Base-by-base conservation (phyloP, 495 filamentous ascomycete species). In the Annulohypoxylon maeteangense region DNA sequence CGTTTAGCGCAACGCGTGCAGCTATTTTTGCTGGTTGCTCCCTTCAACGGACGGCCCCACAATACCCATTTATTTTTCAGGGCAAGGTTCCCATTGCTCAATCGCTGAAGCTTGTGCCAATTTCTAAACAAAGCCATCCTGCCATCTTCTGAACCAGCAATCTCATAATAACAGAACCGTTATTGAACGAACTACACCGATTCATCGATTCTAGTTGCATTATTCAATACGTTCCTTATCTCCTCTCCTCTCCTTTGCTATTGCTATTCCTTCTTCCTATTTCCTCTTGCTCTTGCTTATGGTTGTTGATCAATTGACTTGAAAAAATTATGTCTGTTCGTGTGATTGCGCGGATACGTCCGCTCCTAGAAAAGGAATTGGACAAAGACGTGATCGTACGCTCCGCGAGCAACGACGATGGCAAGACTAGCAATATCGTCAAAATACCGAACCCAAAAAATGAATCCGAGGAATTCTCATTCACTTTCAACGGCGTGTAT, bases 401-500 rank as follows among this genome's bases (percentile, higher is more conserved):
- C 18, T 87, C 90, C 0, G 82, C 87, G 75, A 75, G 79, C 71
- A 79, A 78, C 71, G 86, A 88, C 5, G 87, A 91, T 36, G 87
- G 88, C 8, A 85, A 78, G 68, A 78, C 82, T 5, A 76, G 76
- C 61, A 94, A 88, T 10, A 78, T 94, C 11, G 89, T 99, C 69
- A 90, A 92, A 69, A 97, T 99, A 74, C 95, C 95, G 20, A 98
- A 93, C 79, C 94, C 95, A 0, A 97, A 94, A 82, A 97, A 98
- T 67, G 91, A 92, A 67, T 83, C 87, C 5, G 95, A 99, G 76
- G 90, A 92, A 65, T 99, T 95, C 79, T 91, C 91, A 22, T 99
- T 98, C 75, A 89, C 94, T 29, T 99, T 98, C 87, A 97, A 94
- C 84, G 87, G 92, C 47, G 95, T 98, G 38, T 97, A 98, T 79